phyloP scores from a whole-genome alignment of 306 rosid genomes.

The Albizia julibrissin region DNA sequence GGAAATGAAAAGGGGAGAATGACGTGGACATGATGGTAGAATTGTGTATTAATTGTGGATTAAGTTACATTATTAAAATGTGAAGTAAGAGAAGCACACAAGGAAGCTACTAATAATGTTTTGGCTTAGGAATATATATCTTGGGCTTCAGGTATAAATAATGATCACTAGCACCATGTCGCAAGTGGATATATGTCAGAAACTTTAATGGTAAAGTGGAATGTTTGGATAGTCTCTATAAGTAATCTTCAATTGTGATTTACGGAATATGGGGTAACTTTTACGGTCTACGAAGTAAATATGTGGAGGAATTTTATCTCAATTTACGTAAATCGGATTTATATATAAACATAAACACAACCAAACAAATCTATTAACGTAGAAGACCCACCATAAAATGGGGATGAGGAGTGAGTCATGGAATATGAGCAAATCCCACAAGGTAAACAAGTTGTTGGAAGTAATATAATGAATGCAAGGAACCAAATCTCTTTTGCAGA shows the following conservation, averaged over 20 bases:
- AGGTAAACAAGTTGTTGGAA: slow-evolving; percentile 46
- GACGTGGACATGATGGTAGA: slow-evolving; percentile 56
- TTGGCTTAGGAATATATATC: slow-evolving; percentile 31
- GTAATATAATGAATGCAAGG: slow-evolving; percentile 45
- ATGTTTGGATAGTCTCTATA: too few relatives aligned
- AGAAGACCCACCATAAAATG: slow-evolving; percentile 47
- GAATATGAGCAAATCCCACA: slow-evolving; percentile 44
- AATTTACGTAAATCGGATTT: too few relatives aligned
- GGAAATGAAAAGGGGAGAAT: slow-evolving; percentile 53
- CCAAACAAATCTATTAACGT: too few relatives aligned
- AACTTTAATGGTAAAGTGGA: slow-evolving; percentile 39
- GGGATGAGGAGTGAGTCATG: slow-evolving; percentile 46
- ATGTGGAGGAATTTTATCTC: too few relatives aligned
- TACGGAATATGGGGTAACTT: too few relatives aligned
- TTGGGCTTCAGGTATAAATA: slow-evolving; percentile 31
- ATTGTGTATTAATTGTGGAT: slow-evolving; percentile 6
- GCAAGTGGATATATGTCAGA: slow-evolving; percentile 53
- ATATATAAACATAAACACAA: too few relatives aligned
- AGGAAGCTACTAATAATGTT: slow-evolving; percentile 31
- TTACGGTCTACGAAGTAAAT: too few relatives aligned
- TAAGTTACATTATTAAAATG: slow-evolving; percentile 27
- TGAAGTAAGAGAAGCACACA: slow-evolving; percentile 15
- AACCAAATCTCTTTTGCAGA: slow-evolving; percentile 81
- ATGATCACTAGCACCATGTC: slow-evolving; percentile 42
- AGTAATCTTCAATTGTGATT: too few relatives aligned